Evolutionary conservation across 1,284 basidiomycete species (phyloP).

Genomic region (Rugosomyces carneus): DNA sequence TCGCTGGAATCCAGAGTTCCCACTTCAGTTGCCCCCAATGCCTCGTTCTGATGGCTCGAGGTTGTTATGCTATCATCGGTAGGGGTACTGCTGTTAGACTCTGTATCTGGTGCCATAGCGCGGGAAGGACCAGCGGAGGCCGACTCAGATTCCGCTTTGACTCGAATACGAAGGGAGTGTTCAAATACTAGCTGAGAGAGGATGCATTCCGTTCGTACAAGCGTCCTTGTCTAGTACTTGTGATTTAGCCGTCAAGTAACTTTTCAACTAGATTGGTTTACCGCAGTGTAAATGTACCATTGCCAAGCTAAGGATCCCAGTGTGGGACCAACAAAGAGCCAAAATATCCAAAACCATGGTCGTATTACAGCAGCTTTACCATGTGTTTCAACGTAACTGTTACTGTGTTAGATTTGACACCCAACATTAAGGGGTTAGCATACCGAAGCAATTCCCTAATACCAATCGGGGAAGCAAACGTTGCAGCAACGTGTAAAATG

Average conservation of each 20-base stretch:
- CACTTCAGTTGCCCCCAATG: conserved; percentile 10
- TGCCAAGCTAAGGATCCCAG: conserved; percentile 34
- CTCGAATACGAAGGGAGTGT: conserved; percentile 61
- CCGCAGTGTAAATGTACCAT: conserved; percentile 45
- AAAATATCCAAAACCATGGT: conserved; percentile 60
- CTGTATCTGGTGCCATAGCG: conserved; percentile 10
- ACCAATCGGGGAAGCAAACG: conserved; percentile 41
- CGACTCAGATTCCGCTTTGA: conserved; percentile 44
- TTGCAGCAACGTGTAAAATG: conserved; percentile 26
- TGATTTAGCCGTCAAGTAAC: conserved; percentile 1
- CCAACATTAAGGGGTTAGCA: conserved; percentile 2
- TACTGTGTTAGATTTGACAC: background rate
- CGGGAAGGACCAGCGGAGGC: conserved; percentile 30
- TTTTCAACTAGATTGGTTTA: conserved; percentile 27
- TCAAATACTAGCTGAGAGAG: conserved; percentile 69
- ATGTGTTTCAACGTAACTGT: conserved; percentile 38
- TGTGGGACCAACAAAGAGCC: conserved; percentile 55
- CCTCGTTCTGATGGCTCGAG: conserved; percentile 7
- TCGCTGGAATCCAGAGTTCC: conserved; percentile 18
- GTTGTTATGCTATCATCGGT: conserved; percentile 2
- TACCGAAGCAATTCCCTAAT: conserved; percentile 36
- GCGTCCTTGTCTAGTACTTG: conserved; percentile 31
- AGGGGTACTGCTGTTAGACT: conserved; percentile 3
- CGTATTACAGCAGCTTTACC: conserved; percentile 32
- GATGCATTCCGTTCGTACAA: conserved; percentile 54